A percentile compares a stretch with the other conserved stretches of the same genome.
phyloP scores from a whole-genome alignment of 192 early-diverging fungal genomes.

The Glomus cerebriforme region DNA sequence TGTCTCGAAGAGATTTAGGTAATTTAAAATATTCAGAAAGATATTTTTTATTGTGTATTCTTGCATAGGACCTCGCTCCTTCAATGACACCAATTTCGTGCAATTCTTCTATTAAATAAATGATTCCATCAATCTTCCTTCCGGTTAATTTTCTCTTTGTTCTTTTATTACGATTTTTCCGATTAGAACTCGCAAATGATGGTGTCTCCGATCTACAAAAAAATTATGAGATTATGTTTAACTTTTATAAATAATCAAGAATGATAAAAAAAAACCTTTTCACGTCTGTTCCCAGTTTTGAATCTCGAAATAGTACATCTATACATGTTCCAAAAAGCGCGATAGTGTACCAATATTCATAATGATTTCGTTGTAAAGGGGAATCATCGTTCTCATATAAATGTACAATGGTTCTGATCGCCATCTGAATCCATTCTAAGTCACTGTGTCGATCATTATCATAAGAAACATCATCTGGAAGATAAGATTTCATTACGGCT shows the following conservation, averaged over 20 bases:
- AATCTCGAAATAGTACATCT: no score
- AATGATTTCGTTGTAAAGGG: no score
- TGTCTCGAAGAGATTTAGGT: neutral
- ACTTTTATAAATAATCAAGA: neutral
- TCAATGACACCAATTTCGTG: constrained; percentile 18
- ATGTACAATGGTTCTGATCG: no score
- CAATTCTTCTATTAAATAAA: constrained; percentile 15
- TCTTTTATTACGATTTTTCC: constrained; percentile 20
- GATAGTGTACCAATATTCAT: no score
- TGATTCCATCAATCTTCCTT: constrained; percentile 22
- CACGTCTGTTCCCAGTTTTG: no score
- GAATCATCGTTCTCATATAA: no score
- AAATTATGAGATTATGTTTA: neutral
- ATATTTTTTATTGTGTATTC: constrained; percentile 5
- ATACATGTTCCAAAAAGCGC: no score
- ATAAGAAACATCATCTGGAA: no score
- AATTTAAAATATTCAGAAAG: constrained; percentile 21
- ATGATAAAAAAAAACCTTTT: neutral
- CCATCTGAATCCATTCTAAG: no score
- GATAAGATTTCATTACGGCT: no score
- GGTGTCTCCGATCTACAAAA: constrained; percentile 11
- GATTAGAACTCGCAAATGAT: constrained; percentile 9
- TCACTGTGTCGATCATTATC: no score
- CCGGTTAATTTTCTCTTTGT: constrained; percentile 10
- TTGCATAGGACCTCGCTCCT: constrained; percentile 1